phyloP scores from a whole-genome alignment of 441 rosid genomes.

The Gossypium davidsonii region DNA sequence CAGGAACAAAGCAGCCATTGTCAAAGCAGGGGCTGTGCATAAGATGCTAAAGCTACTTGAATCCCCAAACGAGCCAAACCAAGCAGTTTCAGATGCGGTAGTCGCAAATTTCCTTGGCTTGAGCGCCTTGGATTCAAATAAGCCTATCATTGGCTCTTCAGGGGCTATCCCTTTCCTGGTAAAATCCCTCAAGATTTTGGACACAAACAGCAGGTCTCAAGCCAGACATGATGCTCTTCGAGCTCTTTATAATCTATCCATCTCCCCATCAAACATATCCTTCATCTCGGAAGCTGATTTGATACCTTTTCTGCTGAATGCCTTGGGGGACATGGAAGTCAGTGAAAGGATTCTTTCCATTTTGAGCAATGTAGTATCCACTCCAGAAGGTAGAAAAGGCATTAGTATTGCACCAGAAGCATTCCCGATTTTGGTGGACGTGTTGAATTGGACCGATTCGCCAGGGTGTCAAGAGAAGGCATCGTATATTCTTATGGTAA shows the following conservation, averaged over 20 bases:
- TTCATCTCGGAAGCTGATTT: slow-evolving; percentile 56
- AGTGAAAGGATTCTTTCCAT: slow-evolving; percentile 76
- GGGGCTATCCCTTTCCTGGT: slow-evolving; percentile 86
- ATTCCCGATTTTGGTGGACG: slow-evolving; percentile 70
- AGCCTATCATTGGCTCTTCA: slow-evolving; percentile 85
- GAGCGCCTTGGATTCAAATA: slow-evolving; percentile 83
- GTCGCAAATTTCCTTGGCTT: slow-evolving; percentile 88
- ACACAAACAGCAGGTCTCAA: slow-evolving; percentile 41
- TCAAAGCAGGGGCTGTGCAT: slow-evolving; percentile 90
- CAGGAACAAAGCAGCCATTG: slow-evolving; percentile 98
- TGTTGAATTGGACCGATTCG: slow-evolving; percentile 84
- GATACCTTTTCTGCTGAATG: slow-evolving; percentile 48
- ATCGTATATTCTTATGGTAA: slow-evolving; percentile 72
- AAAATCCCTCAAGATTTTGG: slow-evolving; percentile 40
- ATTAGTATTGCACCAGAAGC: slow-evolving; percentile 53
- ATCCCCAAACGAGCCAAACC: slow-evolving; percentile 39
- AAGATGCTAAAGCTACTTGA: slow-evolving; percentile 83
- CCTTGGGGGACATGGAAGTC: slow-evolving; percentile 80
- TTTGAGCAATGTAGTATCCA: slow-evolving; percentile 71
- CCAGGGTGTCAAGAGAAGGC: slow-evolving; percentile 95
- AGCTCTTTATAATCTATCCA: slow-evolving; percentile 84
- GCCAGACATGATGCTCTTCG: slow-evolving; percentile 79
- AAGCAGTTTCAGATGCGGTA: slow-evolving; percentile 67
- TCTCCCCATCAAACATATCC: slow-evolving; percentile 49
- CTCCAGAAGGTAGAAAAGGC: slow-evolving; percentile 76